Evolutionary conservation across 495 filamentous ascomycete genomes (phyloP).

Genomic region (Neurospora sp.): DNA sequence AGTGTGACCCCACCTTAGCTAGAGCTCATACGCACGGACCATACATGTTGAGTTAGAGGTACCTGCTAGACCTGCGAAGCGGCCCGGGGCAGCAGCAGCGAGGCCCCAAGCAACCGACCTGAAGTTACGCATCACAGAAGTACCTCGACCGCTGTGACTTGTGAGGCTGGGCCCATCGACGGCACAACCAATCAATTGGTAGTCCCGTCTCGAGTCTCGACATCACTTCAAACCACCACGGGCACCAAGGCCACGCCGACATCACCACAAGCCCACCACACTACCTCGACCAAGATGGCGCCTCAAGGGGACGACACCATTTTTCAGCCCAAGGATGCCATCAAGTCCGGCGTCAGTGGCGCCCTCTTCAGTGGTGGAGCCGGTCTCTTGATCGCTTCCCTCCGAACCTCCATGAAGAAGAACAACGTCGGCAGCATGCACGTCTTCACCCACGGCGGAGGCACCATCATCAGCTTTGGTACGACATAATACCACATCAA

Average conservation of each 20-base stretch:
- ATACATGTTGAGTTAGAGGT: neutral
- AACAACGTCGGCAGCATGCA: slow-evolving; percentile 67
- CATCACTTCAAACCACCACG: slow-evolving; percentile 2
- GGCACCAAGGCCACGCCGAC: neutral
- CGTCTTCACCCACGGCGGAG: slow-evolving; percentile 54
- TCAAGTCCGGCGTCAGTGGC: slow-evolving; percentile 53
- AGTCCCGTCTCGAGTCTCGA: neutral
- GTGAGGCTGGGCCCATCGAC: neutral
- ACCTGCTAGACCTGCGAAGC: neutral
- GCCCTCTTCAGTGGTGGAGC: slow-evolving; percentile 53
- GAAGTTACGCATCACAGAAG: neutral
- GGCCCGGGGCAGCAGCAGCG: neutral
- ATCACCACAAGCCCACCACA: slow-evolving; percentile 2
- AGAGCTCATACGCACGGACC: neutral
- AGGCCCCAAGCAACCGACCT: neutral
- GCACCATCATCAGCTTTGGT: slow-evolving; percentile 30
- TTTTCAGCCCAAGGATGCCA: slow-evolving; percentile 74
- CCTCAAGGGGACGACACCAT: slow-evolving; percentile 26
- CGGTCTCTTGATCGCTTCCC: slow-evolving; percentile 62
- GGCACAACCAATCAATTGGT: neutral
- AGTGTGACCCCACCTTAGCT: neutral
- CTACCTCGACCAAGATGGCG: slow-evolving; percentile 30
- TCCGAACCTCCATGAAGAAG: slow-evolving; percentile 76
- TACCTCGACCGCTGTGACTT: neutral
- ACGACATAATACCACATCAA: slow-evolving; percentile 4